A percentile compares a stretch with the other conserved stretches of the same genome.
Evolutionary conservation across 139 green algal genomes (phyloP).

Genomic region (Picocystis salinarum): DNA sequence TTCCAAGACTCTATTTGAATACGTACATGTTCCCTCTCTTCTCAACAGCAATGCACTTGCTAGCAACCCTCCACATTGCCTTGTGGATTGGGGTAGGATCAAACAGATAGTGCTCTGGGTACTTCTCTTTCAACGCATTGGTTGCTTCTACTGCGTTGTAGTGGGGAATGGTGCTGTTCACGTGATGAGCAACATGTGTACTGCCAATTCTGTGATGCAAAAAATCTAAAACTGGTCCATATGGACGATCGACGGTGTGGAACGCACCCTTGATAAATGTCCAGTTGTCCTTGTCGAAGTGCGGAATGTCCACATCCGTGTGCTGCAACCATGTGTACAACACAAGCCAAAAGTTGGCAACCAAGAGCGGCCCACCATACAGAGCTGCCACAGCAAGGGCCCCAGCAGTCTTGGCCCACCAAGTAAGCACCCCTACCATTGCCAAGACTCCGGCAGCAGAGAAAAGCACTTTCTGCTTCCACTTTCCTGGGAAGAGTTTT

Average conservation of each 20-base stretch:
- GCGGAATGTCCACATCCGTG: conserved; percentile 15
- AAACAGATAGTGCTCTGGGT: conserved; percentile 16
- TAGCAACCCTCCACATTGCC: conserved; percentile 12
- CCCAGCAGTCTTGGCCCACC: not conserved
- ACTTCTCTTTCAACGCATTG: conserved; percentile 13
- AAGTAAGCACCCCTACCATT: not conserved
- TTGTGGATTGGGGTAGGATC: conserved; percentile 14
- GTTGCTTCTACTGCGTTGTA: conserved; percentile 17
- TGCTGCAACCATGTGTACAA: conserved; percentile 23
- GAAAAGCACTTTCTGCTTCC: conserved; percentile 14
- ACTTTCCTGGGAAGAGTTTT: conserved; percentile 11
- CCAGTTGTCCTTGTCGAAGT: conserved; percentile 12
- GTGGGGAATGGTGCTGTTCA: conserved; percentile 15
- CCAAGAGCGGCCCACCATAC: conserved; percentile 60
- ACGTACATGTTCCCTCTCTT: conserved; percentile 7
- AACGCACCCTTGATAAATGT: conserved; percentile 16
- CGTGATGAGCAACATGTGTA: conserved; percentile 20
- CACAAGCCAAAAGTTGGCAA: conserved; percentile 20
- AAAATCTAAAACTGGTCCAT: conserved; percentile 16
- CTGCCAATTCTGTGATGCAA: conserved; percentile 18
- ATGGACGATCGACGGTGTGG: conserved; percentile 16
- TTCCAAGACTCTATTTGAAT: too few relatives aligned
- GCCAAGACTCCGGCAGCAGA: conserved; percentile 10
- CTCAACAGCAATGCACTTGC: conserved; percentile 1
- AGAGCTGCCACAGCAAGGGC: conserved; percentile 3